Evolutionary conservation across 495 filamentous ascomycete genomes (phyloP).

Genomic region (Ramalina peruviana): DNA sequence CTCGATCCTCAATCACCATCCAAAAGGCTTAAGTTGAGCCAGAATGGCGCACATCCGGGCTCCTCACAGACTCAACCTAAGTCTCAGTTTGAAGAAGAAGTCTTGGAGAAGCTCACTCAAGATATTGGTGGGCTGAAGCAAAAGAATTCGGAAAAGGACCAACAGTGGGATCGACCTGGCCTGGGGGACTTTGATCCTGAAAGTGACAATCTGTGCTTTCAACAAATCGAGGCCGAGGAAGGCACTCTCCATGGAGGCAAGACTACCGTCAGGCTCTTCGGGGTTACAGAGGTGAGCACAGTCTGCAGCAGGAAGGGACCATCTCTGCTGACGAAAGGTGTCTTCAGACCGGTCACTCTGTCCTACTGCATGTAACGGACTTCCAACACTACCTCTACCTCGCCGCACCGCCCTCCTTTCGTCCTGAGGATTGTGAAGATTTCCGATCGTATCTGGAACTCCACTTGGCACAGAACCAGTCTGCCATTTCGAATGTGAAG

Average conservation of each 20-base stretch:
- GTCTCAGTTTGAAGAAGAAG: conserved; percentile 84
- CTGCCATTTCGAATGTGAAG: conserved; percentile 56
- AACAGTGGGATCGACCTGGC: conserved; percentile 77
- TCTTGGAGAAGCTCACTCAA: conserved; percentile 87
- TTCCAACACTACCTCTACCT: conserved; percentile 96
- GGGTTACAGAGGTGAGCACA: conserved; percentile 70
- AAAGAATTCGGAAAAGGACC: conserved; percentile 81
- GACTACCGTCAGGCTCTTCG: conserved; percentile 75
- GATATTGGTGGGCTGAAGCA: conserved; percentile 74
- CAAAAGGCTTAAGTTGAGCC: conserved; percentile 43
- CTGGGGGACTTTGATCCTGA: conserved; percentile 58
- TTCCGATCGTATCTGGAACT: conserved; percentile 68
- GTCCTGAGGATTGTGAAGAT: conserved; percentile 54
- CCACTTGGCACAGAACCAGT: conserved; percentile 49
- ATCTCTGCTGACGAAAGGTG: conserved; percentile 1
- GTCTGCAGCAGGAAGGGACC: background rate
- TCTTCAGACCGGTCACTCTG: conserved; percentile 65
- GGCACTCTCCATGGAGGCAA: conserved; percentile 59
- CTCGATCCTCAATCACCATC: conserved; percentile 44
- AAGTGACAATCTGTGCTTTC: conserved; percentile 66
- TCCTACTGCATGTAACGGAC: conserved; percentile 85
- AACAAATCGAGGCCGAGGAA: conserved; percentile 92
- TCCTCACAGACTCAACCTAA: conserved; percentile 61
- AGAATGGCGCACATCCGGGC: conserved; percentile 42
- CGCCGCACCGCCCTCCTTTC: conserved; percentile 72